Conservation (phyloP, 179 eudicot genomes). For the Vitellaria paradoxa region DNA sequence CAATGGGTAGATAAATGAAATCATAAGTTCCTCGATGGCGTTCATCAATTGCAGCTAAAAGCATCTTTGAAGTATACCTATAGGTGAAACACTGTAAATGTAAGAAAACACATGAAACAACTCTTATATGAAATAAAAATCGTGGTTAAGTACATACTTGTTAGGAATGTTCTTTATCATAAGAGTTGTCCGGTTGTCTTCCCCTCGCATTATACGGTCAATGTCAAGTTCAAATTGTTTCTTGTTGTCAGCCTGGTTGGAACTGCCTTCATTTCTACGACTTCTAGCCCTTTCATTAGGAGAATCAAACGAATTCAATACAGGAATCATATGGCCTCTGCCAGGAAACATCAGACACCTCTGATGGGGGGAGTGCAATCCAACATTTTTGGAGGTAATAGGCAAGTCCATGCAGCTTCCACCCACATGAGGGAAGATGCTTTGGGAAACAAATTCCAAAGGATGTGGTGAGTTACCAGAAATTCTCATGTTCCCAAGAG, state of each 20-base stretch:
- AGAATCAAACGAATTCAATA: slow-evolving; percentile 54
- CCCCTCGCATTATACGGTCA: slow-evolving; percentile 66
- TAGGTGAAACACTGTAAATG: not conserved
- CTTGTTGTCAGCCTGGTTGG: slow-evolving; percentile 60
- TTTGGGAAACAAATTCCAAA: slow-evolving; percentile 51
- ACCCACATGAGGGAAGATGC: slow-evolving; percentile 47
- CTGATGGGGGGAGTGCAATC: slow-evolving; percentile 37
- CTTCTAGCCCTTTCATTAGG: slow-evolving; percentile 54
- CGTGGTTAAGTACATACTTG: slow-evolving; percentile 54
- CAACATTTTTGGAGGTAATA: slow-evolving; percentile 51
- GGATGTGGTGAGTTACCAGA: slow-evolving; percentile 60
- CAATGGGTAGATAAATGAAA: slow-evolving; percentile 81
- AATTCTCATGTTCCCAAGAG: slow-evolving; percentile 56
- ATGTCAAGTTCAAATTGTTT: slow-evolving; percentile 86
- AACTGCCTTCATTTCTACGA: slow-evolving; percentile 57
- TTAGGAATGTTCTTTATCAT: slow-evolving; percentile 95
- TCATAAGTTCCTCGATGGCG: slow-evolving; percentile 77
- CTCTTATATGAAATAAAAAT: not conserved
- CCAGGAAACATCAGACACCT: slow-evolving; percentile 54
- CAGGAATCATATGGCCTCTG: slow-evolving; percentile 53
- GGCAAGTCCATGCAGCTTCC: slow-evolving; percentile 62
- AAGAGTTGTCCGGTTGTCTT: slow-evolving; percentile 79
- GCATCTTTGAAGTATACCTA: slow-evolving; percentile 93
- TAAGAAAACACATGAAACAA: not conserved
- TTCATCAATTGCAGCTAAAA: slow-evolving; percentile 83